phyloP scores from a whole-genome alignment of 805 yeast genomes.

The Myxozyma melibiosi region DNA sequence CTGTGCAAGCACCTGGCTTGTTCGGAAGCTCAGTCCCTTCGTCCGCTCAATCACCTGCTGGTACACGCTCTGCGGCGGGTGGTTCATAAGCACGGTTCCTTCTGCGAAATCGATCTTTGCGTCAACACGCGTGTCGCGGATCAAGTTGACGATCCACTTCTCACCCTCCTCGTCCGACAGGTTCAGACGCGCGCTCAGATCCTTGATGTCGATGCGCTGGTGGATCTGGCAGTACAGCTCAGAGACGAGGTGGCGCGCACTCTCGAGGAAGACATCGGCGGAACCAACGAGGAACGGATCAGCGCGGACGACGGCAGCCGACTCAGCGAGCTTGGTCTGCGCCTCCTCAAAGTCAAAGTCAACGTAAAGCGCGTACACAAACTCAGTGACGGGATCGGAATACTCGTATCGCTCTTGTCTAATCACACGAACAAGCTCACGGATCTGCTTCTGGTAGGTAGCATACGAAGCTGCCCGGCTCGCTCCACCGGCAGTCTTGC shows the following conservation, averaged over 20 bases:
- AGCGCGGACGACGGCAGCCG: constrained; percentile 51
- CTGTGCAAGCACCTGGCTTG: constrained; percentile 57
- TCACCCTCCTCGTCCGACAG: constrained; percentile 52
- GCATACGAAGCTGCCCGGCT: constrained; percentile 35
- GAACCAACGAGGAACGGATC: constrained; percentile 59
- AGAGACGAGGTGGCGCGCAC: constrained; percentile 54
- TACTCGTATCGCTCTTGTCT: constrained; percentile 67
- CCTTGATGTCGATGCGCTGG: constrained; percentile 51
- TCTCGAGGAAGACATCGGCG: constrained; percentile 48
- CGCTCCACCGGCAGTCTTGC: constrained; percentile 35
- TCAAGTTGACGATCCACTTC: constrained; percentile 54
- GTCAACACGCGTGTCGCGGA: constrained; percentile 54
- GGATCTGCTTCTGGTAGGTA: constrained; percentile 55
- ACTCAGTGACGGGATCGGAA: constrained; percentile 62
- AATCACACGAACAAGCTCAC: constrained; percentile 59
- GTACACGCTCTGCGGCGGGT: constrained; percentile 57
- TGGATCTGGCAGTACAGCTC: constrained; percentile 60
- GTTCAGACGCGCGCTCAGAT: constrained; percentile 50
- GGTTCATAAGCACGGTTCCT: constrained; percentile 57
- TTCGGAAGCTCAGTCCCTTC: constrained; percentile 63
- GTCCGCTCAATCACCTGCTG: constrained; percentile 71
- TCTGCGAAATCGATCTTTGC: constrained; percentile 57
- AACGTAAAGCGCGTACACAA: constrained; percentile 57
- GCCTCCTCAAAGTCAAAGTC: constrained; percentile 62
- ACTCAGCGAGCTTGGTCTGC: constrained; percentile 50